Evolutionary conservation across 495 filamentous ascomycete species (phyloP).

Genomic region (Parathielavia hyrcaniae): DNA sequence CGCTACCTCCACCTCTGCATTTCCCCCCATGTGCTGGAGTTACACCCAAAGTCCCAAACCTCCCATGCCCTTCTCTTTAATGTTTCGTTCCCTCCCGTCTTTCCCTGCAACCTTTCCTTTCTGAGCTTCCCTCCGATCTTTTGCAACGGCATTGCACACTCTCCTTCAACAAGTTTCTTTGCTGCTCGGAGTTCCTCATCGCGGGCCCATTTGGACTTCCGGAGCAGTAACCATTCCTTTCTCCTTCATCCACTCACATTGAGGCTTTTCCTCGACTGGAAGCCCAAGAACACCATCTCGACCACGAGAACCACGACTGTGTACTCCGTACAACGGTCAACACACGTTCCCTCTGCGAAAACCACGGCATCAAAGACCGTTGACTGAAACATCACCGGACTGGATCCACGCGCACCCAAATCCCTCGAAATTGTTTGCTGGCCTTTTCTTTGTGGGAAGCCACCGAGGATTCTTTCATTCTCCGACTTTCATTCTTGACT

Average conservation of each 20-base stretch:
- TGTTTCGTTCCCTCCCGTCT: conserved; percentile 12
- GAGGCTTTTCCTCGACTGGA: conserved; percentile 4
- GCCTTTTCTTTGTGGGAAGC: conserved; percentile 6
- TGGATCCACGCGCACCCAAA: conserved; percentile 12
- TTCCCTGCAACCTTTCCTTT: conserved; percentile 20
- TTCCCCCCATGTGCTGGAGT: not conserved
- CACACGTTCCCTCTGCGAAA: conserved; percentile 10
- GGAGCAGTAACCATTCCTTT: conserved; percentile 25
- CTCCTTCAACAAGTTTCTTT: conserved; percentile 25
- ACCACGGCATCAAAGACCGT: not conserved
- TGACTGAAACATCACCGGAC: conserved; percentile 5
- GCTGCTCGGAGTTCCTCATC: conserved; percentile 24
- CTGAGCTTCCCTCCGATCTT: conserved; percentile 15
- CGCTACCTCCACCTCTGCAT: not conserved
- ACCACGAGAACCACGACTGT: conserved; percentile 1
- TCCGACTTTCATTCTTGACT: not conserved
- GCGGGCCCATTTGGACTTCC: conserved; percentile 23
- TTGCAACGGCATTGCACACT: conserved; percentile 15
- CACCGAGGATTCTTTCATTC: conserved; percentile 6
- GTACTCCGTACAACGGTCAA: not conserved
- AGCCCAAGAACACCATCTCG: not conserved
- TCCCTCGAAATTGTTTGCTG: not conserved
- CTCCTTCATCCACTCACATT: conserved; percentile 1
- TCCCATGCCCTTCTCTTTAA: conserved; percentile 13
- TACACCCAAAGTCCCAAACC: conserved; percentile 5